These are phyloP conservation scores for Hyaloscypha hepaticicola DNA, from an alignment of 495 filamentous ascomycete genomes.

Conservation along the genomic window DNA sequence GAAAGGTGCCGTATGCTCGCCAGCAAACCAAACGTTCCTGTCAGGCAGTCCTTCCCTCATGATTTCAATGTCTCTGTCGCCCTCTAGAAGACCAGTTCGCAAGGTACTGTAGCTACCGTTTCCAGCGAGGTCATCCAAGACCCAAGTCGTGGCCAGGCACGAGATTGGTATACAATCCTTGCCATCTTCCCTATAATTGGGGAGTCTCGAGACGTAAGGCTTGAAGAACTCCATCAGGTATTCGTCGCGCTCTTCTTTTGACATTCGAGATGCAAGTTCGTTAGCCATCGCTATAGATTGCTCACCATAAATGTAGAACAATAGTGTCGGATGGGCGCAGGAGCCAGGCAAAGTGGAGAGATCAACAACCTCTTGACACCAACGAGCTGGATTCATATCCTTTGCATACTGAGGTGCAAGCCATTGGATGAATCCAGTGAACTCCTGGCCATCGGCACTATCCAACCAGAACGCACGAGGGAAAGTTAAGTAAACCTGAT, in stretches of 20 bases:
- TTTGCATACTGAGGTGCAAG: constrained; percentile 62
- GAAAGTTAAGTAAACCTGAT: constrained; percentile 80
- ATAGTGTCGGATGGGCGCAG: constrained; percentile 75
- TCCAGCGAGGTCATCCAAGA: constrained; percentile 77
- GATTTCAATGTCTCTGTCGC: constrained; percentile 67
- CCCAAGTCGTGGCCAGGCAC: constrained; percentile 75
- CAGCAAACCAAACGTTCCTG: constrained; percentile 83
- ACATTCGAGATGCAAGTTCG: constrained; percentile 31
- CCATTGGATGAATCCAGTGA: constrained; percentile 65
- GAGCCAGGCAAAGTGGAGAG: constrained; percentile 62
- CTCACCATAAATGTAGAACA: constrained; percentile 87
- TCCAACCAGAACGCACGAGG: constrained; percentile 60
- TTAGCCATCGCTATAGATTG: constrained; percentile 48
- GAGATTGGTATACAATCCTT: constrained; percentile 61
- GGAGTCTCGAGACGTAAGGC: constrained; percentile 75
- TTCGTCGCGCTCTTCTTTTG: constrained; percentile 39
- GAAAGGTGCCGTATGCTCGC: constrained; percentile 92
- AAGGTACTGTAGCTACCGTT: constrained; percentile 92
- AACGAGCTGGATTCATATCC: constrained; percentile 59
- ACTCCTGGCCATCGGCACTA: constrained; percentile 27
- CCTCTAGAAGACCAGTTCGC: constrained; percentile 71
- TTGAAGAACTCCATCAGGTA: constrained; percentile 61
- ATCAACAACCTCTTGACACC: constrained; percentile 81
- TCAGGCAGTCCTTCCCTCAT: constrained; percentile 69
- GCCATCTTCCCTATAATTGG: constrained; percentile 54